Conservation (phyloP, 306 rosid genomes). For the Benincasa hispida region DNA sequence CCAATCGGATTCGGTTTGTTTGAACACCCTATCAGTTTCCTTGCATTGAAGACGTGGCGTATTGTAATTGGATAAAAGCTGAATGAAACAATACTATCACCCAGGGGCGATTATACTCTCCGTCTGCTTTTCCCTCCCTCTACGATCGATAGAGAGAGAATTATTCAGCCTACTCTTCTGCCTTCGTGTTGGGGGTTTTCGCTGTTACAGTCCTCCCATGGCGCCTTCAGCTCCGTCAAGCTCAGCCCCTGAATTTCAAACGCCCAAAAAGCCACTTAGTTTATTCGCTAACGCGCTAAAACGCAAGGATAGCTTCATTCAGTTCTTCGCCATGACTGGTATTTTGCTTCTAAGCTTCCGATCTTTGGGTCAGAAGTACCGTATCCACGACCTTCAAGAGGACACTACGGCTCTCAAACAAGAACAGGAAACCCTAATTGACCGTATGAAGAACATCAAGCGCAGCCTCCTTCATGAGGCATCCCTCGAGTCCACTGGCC, state of each 20-base stretch:
- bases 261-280: slow-evolving; percentile 19
- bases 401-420: slow-evolving; percentile 40
- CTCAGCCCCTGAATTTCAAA: slow-evolving; percentile 15
- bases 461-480: slow-evolving; percentile 53
- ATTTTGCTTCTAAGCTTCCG: slow-evolving; percentile 55
- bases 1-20: no score
- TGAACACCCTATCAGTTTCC: no score
- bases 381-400: slow-evolving; percentile 48
- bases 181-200: not conserved
- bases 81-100: not conserved
- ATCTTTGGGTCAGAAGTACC: slow-evolving; percentile 74
- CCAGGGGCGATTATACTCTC: not conserved
- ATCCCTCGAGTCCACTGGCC: slow-evolving; percentile 55
- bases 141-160: not conserved
- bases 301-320: slow-evolving; percentile 63
- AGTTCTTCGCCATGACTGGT: slow-evolving; percentile 65
- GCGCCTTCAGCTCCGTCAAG: slow-evolving; percentile 28
- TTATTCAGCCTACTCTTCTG: not conserved
- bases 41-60: not conserved
- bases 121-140: not conserved
- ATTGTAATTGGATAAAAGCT: not conserved
- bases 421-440: slow-evolving; percentile 31
- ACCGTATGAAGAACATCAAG: slow-evolving; percentile 49
- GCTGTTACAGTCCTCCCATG: slow-evolving; percentile 22
- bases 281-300: slow-evolving; percentile 30